phyloP scores from a whole-genome alignment of 495 filamentous ascomycete genomes.

The Neurospora sp. region DNA sequence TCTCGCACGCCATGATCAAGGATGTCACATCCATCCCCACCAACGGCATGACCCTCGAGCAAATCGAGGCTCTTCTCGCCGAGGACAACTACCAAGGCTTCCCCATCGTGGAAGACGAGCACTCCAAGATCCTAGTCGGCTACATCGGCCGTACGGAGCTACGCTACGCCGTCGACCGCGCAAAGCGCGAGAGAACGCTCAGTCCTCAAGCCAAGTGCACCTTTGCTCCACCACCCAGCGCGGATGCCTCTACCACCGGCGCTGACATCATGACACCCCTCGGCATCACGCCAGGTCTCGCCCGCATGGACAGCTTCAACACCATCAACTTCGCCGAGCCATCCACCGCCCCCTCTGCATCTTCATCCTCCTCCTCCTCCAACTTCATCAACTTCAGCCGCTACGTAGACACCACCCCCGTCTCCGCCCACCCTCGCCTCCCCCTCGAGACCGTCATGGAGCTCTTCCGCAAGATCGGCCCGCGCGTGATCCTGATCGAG shows the following conservation, averaged over 20 bases:
- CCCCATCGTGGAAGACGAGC: conserved; percentile 74
- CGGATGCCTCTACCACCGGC: conserved; percentile 15
- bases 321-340: conserved; percentile 8
- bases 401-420: conserved; percentile 83
- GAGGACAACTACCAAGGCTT: conserved; percentile 91
- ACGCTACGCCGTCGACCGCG: conserved; percentile 82
- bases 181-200: conserved; percentile 64
- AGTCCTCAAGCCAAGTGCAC: conserved; percentile 57
- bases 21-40: conserved; percentile 66
- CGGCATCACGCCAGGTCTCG: conserved; percentile 43
- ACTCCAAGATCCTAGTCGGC: conserved; percentile 64
- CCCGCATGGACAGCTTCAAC: conserved; percentile 19
- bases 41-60: conserved; percentile 60
- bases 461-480: conserved; percentile 96
- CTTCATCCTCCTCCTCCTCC: conserved; percentile 42
- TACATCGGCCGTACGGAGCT: conserved; percentile 95
- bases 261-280: conserved; percentile 24
- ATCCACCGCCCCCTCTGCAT: conserved; percentile 29
- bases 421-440: conserved; percentile 84
- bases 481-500: conserved; percentile 87
- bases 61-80: conserved; percentile 62
- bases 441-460: conserved; percentile 98
- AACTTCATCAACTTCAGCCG: conserved; percentile 73
- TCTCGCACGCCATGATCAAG: conserved; percentile 84
- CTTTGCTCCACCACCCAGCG: conserved; percentile 53